Conservation (phyloP, 371 early-diverging fungal genomes). For the Lichtheimia ornata region DNA sequence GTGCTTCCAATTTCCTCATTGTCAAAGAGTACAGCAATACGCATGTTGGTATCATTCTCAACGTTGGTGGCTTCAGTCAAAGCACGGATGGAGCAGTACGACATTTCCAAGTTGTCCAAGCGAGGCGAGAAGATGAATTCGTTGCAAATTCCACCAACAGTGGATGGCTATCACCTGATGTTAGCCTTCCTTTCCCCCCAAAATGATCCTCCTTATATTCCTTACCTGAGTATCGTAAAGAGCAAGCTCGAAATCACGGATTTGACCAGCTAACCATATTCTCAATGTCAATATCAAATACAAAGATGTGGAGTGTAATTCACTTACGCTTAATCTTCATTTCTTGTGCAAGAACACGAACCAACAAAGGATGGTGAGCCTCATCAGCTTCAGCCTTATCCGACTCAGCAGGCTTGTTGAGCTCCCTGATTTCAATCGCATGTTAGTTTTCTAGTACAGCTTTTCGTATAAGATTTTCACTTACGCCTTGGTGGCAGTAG, state of each 20-base stretch:
- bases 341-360: conserved; percentile 75
- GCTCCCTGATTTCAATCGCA: conserved; percentile 17
- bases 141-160: conserved; percentile 85
- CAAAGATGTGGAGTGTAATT: neutral
- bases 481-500: conserved; percentile 74
- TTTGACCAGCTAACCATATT: conserved; percentile 56
- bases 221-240: conserved; percentile 71
- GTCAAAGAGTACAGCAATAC: conserved; percentile 91
- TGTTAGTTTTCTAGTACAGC: neutral
- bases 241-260: conserved; percentile 94
- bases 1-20: conserved; percentile 97
- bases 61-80: conserved; percentile 56
- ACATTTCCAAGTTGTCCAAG: conserved; percentile 94
- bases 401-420: conserved; percentile 21
- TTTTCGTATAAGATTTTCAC: neutral
- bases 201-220: too few species aligned
- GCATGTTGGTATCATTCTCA: conserved; percentile 75
- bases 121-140: conserved; percentile 95
- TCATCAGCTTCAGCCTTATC: conserved; percentile 32
- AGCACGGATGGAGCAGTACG: conserved; percentile 77
- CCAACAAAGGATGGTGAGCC: conserved; percentile 75
- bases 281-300: neutral
- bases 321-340: conserved; percentile 66
- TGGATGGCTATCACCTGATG: conserved; percentile 52
- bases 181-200: neutral